Conservation (phyloP, 225 moss, liverwort and hornwort genomes). For the Marchantia paleacea region DNA sequence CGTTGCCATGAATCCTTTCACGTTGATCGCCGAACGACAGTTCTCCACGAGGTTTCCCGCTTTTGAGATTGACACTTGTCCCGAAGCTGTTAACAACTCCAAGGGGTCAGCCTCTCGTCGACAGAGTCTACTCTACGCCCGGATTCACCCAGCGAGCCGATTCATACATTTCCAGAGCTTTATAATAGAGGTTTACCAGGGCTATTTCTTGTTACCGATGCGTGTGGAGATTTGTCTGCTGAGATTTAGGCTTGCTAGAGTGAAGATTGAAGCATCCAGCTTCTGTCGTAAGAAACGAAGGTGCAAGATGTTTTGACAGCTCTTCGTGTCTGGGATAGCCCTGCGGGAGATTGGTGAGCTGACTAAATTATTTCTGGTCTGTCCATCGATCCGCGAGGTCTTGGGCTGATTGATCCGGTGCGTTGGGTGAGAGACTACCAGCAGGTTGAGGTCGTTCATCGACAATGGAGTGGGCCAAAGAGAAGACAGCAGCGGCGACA, state of each 20-base stretch:
- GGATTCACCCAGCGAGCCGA: too few relatives aligned
- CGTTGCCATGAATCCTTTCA: not conserved
- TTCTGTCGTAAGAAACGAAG: not conserved
- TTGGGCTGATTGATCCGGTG: not conserved
- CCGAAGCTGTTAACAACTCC: not conserved
- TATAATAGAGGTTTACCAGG: not conserved
- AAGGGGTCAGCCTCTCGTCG: not conserved
- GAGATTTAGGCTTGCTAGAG: not conserved
- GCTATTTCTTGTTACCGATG: too few relatives aligned
- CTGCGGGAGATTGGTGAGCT: too few relatives aligned
- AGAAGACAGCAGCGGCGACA: constrained; percentile 4
- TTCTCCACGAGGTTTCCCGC: not conserved
- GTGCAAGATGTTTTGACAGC: not conserved
- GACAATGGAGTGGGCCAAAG: constrained; percentile 24
- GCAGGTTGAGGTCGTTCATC: not conserved
- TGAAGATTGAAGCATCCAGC: not conserved
- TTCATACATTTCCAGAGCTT: not conserved
- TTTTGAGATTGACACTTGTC: constrained; percentile 8
- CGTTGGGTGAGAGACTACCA: not conserved
- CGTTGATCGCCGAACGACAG: too few relatives aligned
- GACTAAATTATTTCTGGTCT: too few relatives aligned
- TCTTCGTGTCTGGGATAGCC: not conserved
- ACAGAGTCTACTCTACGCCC: not conserved
- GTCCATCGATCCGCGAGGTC: not conserved
- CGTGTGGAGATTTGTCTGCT: not conserved